phyloP scores from a whole-genome alignment of 371 early-diverging fungal genomes.

The Cladochytrium tenue region DNA sequence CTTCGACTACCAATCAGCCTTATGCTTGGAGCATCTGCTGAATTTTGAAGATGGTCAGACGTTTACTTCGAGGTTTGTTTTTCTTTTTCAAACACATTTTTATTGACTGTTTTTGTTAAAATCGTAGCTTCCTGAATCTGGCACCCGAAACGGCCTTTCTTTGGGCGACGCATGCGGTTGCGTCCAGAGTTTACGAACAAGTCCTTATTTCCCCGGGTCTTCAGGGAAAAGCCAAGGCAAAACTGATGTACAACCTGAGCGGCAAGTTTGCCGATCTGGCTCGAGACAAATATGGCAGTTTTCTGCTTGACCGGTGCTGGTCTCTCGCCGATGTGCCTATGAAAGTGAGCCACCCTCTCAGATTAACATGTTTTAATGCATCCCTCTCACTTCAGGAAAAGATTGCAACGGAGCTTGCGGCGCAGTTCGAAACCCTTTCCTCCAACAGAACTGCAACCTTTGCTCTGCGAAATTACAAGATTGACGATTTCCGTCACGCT shows the following conservation, averaged over 20 bases:
- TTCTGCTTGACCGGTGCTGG: constrained; percentile 79
- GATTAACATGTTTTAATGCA: neutral
- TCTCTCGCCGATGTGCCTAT: constrained; percentile 70
- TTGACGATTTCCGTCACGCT: constrained; percentile 66
- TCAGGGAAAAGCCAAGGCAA: constrained; percentile 63
- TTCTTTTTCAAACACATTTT: no score
- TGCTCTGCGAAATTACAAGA: constrained; percentile 74
- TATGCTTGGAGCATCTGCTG: constrained; percentile 70
- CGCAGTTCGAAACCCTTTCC: constrained; percentile 55
- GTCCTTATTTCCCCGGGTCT: constrained; percentile 62
- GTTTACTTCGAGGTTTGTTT: neutral
- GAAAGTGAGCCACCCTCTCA: constrained; percentile 39
- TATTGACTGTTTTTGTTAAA: no score
- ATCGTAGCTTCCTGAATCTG: constrained; percentile 43
- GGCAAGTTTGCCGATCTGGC: constrained; percentile 64
- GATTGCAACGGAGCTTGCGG: constrained; percentile 71
- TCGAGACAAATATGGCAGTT: constrained; percentile 75
- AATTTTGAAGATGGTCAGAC: constrained; percentile 62
- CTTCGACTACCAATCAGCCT: constrained; percentile 57
- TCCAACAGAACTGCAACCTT: constrained; percentile 73
- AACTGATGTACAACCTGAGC: constrained; percentile 60
- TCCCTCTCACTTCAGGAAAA: constrained; percentile 33
- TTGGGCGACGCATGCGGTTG: constrained; percentile 71
- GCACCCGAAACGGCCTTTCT: constrained; percentile 37
- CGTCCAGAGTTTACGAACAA: constrained; percentile 74